A percentile compares a stretch with the other conserved stretches of the same genome.
phyloP scores from a whole-genome alignment of 352 stramenopile species.

The Phytophthora parvispora region DNA sequence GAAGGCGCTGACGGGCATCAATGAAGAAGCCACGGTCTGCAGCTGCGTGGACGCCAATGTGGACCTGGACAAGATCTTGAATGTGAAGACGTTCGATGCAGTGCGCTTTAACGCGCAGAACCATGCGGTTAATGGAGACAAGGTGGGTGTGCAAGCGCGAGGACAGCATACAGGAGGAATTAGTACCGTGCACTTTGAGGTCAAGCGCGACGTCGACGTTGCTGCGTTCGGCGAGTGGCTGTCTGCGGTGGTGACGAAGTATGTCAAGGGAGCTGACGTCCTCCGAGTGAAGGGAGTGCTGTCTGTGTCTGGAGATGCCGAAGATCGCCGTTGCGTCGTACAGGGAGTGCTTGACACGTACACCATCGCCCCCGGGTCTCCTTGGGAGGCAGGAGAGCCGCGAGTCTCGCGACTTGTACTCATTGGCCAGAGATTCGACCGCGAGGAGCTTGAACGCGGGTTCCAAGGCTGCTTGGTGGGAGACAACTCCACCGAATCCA shows the following conservation, averaged over 20 bases:
- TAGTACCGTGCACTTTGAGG: slow-evolving; percentile 65
- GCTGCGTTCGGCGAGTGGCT: slow-evolving; percentile 71
- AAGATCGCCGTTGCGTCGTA: slow-evolving; percentile 59
- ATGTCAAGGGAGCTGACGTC: slow-evolving; percentile 65
- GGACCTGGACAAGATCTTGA: slow-evolving; percentile 60
- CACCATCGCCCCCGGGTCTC: slow-evolving; percentile 65
- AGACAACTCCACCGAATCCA: slow-evolving; percentile 22
- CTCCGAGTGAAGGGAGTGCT: slow-evolving; percentile 78
- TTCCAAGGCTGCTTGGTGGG: slow-evolving; percentile 57
- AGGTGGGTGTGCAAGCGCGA: slow-evolving; percentile 20
- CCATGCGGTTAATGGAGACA: slow-evolving; percentile 14
- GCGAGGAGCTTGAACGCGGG: slow-evolving; percentile 44
- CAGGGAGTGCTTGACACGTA: slow-evolving; percentile 84
- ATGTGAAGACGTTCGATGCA: slow-evolving; percentile 81
- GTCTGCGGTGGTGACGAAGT: slow-evolving; percentile 56
- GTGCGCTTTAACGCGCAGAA: slow-evolving; percentile 58
- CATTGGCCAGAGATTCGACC: slow-evolving; percentile 71
- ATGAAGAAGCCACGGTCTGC: slow-evolving; percentile 57
- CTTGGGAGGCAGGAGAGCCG: slow-evolving; percentile 44
- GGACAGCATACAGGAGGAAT: slow-evolving; percentile 65
- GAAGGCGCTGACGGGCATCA: slow-evolving; percentile 44
- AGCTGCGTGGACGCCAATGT: slow-evolving; percentile 65
- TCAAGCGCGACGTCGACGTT: slow-evolving; percentile 57
- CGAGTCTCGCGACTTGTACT: slow-evolving; percentile 67
- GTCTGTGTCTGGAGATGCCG: slow-evolving; percentile 48